phyloP scores from a whole-genome alignment of 2,329 filamentous ascomycete genomes.

The Raffaelea deltoideospora region DNA sequence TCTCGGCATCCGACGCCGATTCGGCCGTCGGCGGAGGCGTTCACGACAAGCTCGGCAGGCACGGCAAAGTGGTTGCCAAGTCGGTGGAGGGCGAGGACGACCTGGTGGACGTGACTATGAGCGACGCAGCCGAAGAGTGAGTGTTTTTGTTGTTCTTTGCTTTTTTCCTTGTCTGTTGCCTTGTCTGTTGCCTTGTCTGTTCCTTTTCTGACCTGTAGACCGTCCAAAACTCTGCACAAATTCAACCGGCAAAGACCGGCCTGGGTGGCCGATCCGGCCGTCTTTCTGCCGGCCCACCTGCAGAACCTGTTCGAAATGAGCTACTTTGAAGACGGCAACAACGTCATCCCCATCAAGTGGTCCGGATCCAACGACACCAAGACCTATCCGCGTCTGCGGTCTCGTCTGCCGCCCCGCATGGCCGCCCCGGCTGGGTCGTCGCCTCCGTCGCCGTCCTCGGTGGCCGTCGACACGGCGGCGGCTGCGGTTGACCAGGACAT shows the following conservation, averaged over 20 bases:
- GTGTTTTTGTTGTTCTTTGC: no score
- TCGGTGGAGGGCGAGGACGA: constrained; percentile 83
- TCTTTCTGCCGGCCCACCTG: constrained; percentile 45
- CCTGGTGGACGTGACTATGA: constrained; percentile 81
- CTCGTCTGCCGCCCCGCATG: constrained; percentile 24
- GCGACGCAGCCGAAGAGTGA: constrained; percentile 36
- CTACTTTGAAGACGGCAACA: constrained; percentile 42
- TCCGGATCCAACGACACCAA: constrained; percentile 43
- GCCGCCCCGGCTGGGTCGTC: neutral
- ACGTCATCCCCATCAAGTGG: constrained; percentile 57
- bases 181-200: constrained; percentile 1
- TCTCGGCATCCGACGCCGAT: constrained; percentile 48
- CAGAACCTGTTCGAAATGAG: constrained; percentile 66
- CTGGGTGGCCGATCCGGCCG: constrained; percentile 32
- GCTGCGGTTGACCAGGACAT: constrained; percentile 29
- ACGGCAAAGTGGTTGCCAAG: constrained; percentile 56
- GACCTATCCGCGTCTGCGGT: constrained; percentile 36
- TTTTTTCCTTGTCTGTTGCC: no score
- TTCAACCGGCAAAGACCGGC: constrained; percentile 36
- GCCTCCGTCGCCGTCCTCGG: no score
- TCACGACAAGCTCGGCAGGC: no score
- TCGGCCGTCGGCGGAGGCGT: constrained; percentile 54
- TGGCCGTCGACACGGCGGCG: no score
- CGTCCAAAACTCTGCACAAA: constrained; percentile 20
- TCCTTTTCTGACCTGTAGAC: no score